phyloP scores from a whole-genome alignment of 108 stramenopile species.

The Skeletonema marinoi region DNA sequence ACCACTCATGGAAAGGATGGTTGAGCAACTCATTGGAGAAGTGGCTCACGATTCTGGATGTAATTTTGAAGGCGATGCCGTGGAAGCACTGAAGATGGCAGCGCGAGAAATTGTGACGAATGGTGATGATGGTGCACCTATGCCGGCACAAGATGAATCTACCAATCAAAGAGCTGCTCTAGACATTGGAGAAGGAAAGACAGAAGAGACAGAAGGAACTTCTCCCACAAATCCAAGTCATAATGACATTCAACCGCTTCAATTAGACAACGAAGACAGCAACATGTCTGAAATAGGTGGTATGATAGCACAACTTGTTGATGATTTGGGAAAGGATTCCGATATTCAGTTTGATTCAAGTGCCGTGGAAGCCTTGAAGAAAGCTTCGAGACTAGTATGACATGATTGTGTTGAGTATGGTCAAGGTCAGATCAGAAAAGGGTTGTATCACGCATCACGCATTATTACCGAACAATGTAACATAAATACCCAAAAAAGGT shows the following conservation, averaged over 20 bases:
- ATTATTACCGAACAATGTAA: too few species aligned
- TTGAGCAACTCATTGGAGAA: conserved; percentile 16
- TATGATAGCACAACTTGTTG: background rate
- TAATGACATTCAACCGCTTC: background rate
- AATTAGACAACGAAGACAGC: background rate
- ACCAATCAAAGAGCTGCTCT: background rate
- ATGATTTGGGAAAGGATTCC: background rate
- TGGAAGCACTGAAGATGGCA: conserved; percentile 20
- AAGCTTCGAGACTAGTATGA: background rate
- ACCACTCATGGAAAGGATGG: background rate
- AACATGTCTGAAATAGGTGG: background rate
- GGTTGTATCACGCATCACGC: too few species aligned
- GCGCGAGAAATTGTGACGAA: background rate
- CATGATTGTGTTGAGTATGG: background rate
- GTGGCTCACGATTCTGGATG: conserved; percentile 5
- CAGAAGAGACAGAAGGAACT: background rate
- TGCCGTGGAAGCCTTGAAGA: background rate
- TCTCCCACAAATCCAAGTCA: background rate
- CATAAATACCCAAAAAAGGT: too few species aligned
- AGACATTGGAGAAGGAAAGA: background rate
- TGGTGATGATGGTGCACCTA: background rate
- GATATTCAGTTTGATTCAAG: background rate
- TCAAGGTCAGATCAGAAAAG: too few species aligned
- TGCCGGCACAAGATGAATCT: background rate
- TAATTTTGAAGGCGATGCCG: conserved; percentile 10